phyloP scores from a whole-genome alignment of 2,329 filamentous ascomycete genomes.

The Ambrosiella xylebori region DNA sequence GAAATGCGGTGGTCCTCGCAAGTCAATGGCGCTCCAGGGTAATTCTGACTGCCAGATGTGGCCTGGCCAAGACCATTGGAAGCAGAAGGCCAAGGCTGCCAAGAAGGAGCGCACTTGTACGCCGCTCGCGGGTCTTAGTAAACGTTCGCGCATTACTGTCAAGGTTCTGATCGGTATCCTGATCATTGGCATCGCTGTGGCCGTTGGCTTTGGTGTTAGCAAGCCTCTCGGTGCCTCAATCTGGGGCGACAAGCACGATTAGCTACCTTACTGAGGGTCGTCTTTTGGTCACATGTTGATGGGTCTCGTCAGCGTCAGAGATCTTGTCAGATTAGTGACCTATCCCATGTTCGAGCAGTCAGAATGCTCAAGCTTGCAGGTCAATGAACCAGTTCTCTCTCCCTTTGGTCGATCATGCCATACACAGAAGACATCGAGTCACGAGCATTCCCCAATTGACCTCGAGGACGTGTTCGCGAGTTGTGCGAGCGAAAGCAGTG shows the following conservation, averaged over 20 bases:
- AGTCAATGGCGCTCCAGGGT: constrained; percentile 24
- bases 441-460: not conserved
- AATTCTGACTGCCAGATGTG: constrained; percentile 38
- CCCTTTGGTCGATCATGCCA: not conserved
- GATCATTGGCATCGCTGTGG: constrained; percentile 36
- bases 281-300: not conserved
- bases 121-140: constrained; percentile 35
- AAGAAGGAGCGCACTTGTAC: constrained; percentile 36
- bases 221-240: constrained; percentile 42
- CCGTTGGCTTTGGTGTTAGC: constrained; percentile 42
- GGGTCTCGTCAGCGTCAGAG: too few relatives aligned
- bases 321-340: too few relatives aligned
- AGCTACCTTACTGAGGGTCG: not conserved
- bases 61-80: constrained; percentile 44
- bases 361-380: not conserved
- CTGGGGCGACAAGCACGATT: constrained; percentile 27
- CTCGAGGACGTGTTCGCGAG: not conserved
- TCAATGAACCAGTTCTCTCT: not conserved
- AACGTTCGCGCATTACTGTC: constrained; percentile 34
- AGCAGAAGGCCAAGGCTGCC: constrained; percentile 38
- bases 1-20: constrained; percentile 19
- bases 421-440: not conserved
- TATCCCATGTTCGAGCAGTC: too few relatives aligned
- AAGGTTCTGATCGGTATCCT: constrained; percentile 37
- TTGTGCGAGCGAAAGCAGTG: not conserved